These are phyloP conservation scores for Verbena officinalis DNA, from an alignment of 257 asterid species.

Conservation along the genomic window DNA sequence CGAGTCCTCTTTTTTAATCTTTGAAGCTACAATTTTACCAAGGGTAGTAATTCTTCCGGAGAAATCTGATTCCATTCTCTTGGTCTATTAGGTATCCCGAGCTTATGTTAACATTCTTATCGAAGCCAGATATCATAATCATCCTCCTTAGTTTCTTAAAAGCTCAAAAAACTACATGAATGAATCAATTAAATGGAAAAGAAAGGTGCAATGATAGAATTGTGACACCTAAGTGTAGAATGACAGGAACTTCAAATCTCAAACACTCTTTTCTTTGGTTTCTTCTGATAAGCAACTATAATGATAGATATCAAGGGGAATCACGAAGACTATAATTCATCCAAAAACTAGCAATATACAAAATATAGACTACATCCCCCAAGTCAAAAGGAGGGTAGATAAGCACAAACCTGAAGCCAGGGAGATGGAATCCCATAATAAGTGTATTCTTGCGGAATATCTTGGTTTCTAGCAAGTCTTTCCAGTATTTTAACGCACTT, in stretches of 20 bases:
- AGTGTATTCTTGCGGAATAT: conserved; percentile 81
- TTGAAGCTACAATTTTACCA: not conserved
- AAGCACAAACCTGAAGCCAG: conserved; percentile 79
- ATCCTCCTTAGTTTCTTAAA: not conserved
- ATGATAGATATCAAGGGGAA: not conserved
- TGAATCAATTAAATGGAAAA: not conserved
- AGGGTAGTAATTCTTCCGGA: not conserved
- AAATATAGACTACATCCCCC: not conserved
- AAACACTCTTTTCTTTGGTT: not conserved
- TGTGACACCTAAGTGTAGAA: conserved; percentile 1
- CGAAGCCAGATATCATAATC: not conserved
- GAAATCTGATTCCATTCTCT: conserved; percentile 1
- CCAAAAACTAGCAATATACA: not conserved
- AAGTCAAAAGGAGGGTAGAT: conserved; percentile 11
- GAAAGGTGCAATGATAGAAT: not conserved
- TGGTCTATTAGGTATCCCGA: conserved; percentile 3
- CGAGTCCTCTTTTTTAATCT: not conserved
- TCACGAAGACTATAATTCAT: not conserved
- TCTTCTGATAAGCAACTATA: conserved; percentile 5
- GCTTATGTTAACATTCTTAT: not conserved
- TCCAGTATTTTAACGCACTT: conserved; percentile 74
- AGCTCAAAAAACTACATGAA: not conserved
- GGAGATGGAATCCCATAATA: conserved; percentile 89
- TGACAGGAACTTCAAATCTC: not conserved
- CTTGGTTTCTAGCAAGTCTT: conserved; percentile 80